A percentile compares a stretch with the other conserved stretches of the same genome.
These are phyloP conservation scores for Fraxinus floribunda DNA, from an alignment of 305 asterid species.

Conservation along the genomic window DNA sequence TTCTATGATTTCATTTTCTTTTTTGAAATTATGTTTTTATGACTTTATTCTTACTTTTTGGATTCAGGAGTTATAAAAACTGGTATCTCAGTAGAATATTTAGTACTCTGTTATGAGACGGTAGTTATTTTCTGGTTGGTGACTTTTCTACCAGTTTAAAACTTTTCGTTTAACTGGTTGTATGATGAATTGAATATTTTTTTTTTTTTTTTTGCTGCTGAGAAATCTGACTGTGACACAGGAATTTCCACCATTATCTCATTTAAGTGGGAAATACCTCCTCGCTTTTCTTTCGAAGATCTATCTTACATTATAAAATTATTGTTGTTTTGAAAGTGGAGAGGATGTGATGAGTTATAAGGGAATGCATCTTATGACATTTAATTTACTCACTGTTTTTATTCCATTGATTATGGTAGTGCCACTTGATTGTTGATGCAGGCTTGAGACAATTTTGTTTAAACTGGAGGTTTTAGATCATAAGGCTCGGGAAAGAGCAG, in stretches of 20 bases:
- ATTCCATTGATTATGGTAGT: conserved; percentile 12
- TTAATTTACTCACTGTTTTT: background rate
- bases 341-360: background rate
- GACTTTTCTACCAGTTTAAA: background rate
- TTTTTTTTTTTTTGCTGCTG: background rate
- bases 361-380: background rate
- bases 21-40: background rate
- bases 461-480: conserved; percentile 94
- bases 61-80: background rate
- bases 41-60: background rate
- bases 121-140: background rate
- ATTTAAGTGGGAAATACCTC: background rate
- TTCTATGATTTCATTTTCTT: background rate
- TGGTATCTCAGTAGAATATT: background rate
- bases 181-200: background rate
- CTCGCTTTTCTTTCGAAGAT: background rate
- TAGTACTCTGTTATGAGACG: background rate
- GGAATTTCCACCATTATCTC: background rate
- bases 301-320: background rate
- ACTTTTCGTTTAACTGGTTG: background rate
- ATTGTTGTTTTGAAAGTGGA: background rate
- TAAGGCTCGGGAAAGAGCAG: conserved; percentile 97
- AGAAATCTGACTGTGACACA: background rate
- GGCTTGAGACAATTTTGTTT: conserved; percentile 77
- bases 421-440: conserved; percentile 40